Base-by-base conservation (phyloP, 2,329 filamentous ascomycete genomes). In the Stemphylium beticola region DNA sequence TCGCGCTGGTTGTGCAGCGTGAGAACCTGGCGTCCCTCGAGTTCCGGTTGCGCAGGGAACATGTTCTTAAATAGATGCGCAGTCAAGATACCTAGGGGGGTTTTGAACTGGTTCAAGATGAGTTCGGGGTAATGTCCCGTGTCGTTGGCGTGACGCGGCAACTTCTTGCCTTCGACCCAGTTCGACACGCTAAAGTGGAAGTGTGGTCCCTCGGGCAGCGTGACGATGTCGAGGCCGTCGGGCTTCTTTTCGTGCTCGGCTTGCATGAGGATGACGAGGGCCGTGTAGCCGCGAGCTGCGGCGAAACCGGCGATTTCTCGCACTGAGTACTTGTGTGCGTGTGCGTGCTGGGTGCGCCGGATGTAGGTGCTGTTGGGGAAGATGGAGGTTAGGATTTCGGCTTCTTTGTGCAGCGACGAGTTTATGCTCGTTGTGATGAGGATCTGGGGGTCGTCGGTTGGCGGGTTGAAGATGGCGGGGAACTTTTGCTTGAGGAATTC, bases 1-100 rank as follows among this genome's bases (percentile, higher is more conserved):
- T 98, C 93, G 60, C 93, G 88, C 79, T 96, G 93, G 67, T 97
- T 97, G 76, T 97, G 92, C 47, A 97, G 78, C 0, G 93, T 97
- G 8, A 97, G 87, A 1, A 97, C 93, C 70, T 97, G 93, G 20
- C 93, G 82, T 4, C 93, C 93, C 63, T 89, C 83, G 5, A 98
- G 81, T 67, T 98, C 91, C 0, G 95, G 93, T 38, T 86, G 85
- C 0, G 88, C 85, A 0, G 93, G 95, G 76, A 92, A 95, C 24
- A 96, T 76, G 0, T 84, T 86, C 60, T 89, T 85, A 79, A 99
- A 95, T 1, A 97, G 80, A 68, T 92, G 71, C 8, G 93, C 93
- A 0, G 93, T 92, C 34, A 98, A 80, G 9, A 96, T 81, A 77
- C 95, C 95, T 1, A 99, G 83, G 0, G 93, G 92, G 0, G 95